Conservation (phyloP, 2,329 filamentous ascomycete genomes). For the Paraphaeosphaeria minitans region DNA sequence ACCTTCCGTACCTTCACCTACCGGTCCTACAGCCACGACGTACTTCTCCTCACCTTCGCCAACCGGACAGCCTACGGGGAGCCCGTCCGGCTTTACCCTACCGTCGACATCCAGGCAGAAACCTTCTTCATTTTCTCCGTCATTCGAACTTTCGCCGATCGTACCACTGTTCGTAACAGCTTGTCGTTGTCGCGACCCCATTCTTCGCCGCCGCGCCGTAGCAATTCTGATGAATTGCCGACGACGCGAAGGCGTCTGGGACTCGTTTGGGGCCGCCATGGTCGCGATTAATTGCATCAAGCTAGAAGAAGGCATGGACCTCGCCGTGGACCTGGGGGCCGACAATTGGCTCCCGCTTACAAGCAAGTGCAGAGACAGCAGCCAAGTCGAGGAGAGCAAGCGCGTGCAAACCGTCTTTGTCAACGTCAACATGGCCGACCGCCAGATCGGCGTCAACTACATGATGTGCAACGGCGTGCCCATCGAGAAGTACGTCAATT, state of each 20-base stretch:
- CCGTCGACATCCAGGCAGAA: constrained; percentile 13
- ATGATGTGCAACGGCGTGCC: constrained; percentile 24
- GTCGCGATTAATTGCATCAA: constrained; percentile 28
- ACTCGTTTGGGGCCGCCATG: constrained; percentile 30
- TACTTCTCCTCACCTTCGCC: constrained; percentile 17
- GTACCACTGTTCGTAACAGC: constrained; percentile 33
- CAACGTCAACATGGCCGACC: constrained; percentile 25
- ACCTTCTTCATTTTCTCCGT: constrained; percentile 30
- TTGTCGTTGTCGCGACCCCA: constrained; percentile 34
- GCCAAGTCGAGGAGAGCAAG: constrained; percentile 20
- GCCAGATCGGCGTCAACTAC: constrained; percentile 28
- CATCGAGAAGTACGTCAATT: constrained; percentile 27
- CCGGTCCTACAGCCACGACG: constrained; percentile 16
- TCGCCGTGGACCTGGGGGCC: constrained; percentile 18
- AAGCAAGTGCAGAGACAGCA: constrained; percentile 8
- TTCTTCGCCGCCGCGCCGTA: constrained; percentile 33
- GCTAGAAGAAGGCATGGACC: constrained; percentile 30
- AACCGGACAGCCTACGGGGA: background rate
- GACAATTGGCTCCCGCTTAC: constrained; percentile 28
- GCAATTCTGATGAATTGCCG: constrained; percentile 28
- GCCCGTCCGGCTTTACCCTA: constrained; percentile 1
- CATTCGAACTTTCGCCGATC: constrained; percentile 36
- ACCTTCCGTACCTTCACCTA: constrained; percentile 16
- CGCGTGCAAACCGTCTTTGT: constrained; percentile 31
- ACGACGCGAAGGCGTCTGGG: constrained; percentile 37